Evolutionary conservation across 116 monocot species (phyloP), one percentile per base, ranked within the genome.

Genomic region (Papilionanthe hybrid): DNA sequence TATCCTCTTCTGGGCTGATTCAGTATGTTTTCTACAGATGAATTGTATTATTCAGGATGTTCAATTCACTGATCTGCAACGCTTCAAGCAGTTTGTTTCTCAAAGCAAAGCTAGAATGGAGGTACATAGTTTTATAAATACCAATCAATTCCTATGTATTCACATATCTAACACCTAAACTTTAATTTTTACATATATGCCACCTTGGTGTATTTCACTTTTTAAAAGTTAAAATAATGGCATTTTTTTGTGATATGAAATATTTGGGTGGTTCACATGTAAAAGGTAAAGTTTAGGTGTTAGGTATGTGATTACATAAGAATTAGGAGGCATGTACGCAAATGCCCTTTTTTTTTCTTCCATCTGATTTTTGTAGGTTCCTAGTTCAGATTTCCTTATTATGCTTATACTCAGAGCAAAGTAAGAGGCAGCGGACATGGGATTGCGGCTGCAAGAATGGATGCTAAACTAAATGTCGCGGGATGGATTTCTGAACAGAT

Each of bases 41-140:
- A 90, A 86, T 65, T 85, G 90, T 77, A 83, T 99, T 78, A 87
- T 99, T 79, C 99, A 95, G 79, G 99, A 99, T 72, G 99, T 99
- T 82, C 99, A 99, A 53, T 93, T 99, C 75, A 95, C 87, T 18
- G 99, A 99, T 20, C 89, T 91, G 72, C 84, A 90, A 42, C 87
- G 99, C 9, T 99, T 99, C 83, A 99, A 92, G 88, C 99, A 99
- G 76, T 99, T 99, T 83, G 92, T 99, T 82, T 90, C 85, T 65
- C 99, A 99, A 86, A 95, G 95, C 83, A 95, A 88, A 93, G 87
- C 95, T 78, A 90, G 95, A 87, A 93, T 95, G 99, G 99, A 99
- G 99, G 99, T 99, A 92, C 44, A 25, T 77, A 23, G 25, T 5
- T 66, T 37, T 37, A 37, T 37, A 1, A 1, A 37, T 37, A 37